Percentiles rank a stretch among this genome's conserved stretches.
Evolutionary conservation across 2,329 filamentous ascomycete species (phyloP).

Genomic region (Aspergillus calidoustus): DNA sequence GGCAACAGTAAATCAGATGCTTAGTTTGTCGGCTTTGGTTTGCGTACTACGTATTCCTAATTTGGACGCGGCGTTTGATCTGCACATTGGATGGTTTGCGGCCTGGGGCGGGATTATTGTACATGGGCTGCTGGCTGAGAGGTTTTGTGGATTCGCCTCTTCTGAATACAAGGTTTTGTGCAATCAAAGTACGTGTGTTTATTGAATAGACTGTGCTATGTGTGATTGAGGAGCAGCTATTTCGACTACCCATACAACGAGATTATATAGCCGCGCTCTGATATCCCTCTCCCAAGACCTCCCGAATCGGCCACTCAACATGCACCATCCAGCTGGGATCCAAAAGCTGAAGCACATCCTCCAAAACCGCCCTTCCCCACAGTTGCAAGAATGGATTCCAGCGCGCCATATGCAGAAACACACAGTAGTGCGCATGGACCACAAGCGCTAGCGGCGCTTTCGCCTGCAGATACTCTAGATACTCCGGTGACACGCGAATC

Average conservation of each 20-base stretch:
- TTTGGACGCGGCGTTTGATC: too few species aligned
- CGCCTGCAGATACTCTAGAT: constrained; percentile 19
- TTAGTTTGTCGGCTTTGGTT: background rate
- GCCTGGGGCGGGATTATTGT: too few species aligned
- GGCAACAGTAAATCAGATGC: background rate
- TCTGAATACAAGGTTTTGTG: too few species aligned
- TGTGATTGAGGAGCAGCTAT: background rate
- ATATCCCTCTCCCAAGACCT: constrained; percentile 13
- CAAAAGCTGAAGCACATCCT: constrained; percentile 22
- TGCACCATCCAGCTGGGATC: constrained; percentile 23
- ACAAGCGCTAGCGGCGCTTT: constrained; percentile 25
- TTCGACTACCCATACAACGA: too few species aligned
- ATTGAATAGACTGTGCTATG: too few species aligned
- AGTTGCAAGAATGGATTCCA: constrained; percentile 26
- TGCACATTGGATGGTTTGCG: too few species aligned
- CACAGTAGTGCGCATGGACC: constrained; percentile 30
- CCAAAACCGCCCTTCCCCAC: constrained; percentile 25
- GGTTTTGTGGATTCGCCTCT: too few species aligned
- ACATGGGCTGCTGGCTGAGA: too few species aligned
- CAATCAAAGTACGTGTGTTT: too few species aligned
- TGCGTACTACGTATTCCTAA: too few species aligned
- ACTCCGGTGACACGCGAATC: constrained; percentile 21
- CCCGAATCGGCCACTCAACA: constrained; percentile 24
- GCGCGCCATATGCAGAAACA: constrained; percentile 22
- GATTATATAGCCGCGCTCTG: background rate